Percentiles rank a stretch among this genome's conserved stretches.
phyloP scores from a whole-genome alignment of 2,329 filamentous ascomycete genomes.

The Aspergillus costaricaensis region DNA sequence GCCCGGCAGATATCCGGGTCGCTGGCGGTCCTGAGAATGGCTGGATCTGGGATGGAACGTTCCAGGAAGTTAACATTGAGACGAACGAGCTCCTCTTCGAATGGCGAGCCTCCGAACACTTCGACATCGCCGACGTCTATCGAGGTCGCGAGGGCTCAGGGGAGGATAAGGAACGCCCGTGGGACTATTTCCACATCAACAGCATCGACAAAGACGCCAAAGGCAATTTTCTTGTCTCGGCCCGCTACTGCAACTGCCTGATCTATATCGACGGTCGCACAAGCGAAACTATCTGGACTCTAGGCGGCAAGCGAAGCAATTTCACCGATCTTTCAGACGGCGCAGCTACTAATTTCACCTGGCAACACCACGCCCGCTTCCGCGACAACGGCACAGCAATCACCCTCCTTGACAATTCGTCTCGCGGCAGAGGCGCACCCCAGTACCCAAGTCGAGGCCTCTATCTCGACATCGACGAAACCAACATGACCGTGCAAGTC shows the following conservation, averaged over 20 bases:
- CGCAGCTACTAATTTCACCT: slow-evolving; percentile 50
- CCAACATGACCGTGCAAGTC: slow-evolving; percentile 47
- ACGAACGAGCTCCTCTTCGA: slow-evolving; percentile 48
- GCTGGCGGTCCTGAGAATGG: slow-evolving; percentile 37
- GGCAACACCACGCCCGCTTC: slow-evolving; percentile 57
- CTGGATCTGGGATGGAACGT: slow-evolving; percentile 45
- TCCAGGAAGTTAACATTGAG: slow-evolving; percentile 51
- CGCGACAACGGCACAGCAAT: slow-evolving; percentile 32
- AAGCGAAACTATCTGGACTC: slow-evolving; percentile 53
- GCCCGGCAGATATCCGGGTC: slow-evolving; percentile 40
- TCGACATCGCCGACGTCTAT: slow-evolving; percentile 31
- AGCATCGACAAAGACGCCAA: slow-evolving; percentile 53
- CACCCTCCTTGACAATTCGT: slow-evolving; percentile 47
- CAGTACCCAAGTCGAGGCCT: slow-evolving; percentile 46
- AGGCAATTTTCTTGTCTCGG: slow-evolving; percentile 49
- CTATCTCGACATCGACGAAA: slow-evolving; percentile 43
- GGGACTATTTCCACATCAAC: slow-evolving; percentile 61
- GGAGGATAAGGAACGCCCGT: slow-evolving; percentile 33
- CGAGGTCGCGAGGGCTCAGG: slow-evolving; percentile 23
- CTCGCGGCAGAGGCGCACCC: slow-evolving; percentile 24
- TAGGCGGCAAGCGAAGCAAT: slow-evolving; percentile 51
- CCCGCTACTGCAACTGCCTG: slow-evolving; percentile 39
- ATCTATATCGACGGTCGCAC: slow-evolving; percentile 46
- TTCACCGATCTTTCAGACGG: slow-evolving; percentile 47
- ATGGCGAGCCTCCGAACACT: slow-evolving; percentile 52